Evolutionary conservation across 495 filamentous ascomycete genomes (phyloP), one percentile per base, ranked within the genome.

Genomic region (Entonaema liquescens): DNA sequence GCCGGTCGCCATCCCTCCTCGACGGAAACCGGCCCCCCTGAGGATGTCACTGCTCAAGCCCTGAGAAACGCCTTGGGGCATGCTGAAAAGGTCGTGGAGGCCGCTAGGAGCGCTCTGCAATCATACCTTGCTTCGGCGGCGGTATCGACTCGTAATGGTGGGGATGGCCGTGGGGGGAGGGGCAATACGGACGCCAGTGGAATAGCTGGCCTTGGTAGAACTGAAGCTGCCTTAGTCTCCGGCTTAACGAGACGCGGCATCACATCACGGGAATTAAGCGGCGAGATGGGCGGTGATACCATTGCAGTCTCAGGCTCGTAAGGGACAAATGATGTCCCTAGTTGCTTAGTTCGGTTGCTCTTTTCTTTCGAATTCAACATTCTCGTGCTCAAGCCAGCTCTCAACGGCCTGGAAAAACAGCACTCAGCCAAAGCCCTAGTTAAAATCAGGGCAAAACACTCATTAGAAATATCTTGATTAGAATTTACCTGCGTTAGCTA

Each of bases 211-310:
- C 35, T 40, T 49, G 55, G 53, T 40, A 62, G 38, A 50, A 31
- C 49, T 26, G 21, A 42, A 17, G 8, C 50, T 19, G 38, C 29
- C 21, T 59, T 53, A 7, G 65, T 52, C 5, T 58, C 67, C 31
- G 77, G 77, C 2, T 44, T 77, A 25, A 69, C 64, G 50, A 73
- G 79, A 25, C 74, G 80, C n/a, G 82, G 83, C 28, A 76, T 79
- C 56, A 84, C 83, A 49, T 83, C 79, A 76, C 70, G 84, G 44
- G 83, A 86, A 59, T 50, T 87, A 76, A 81, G 79, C 67, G 84
- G 84, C 40, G 83, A 85, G 80, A 85, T 85, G 84, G 81, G 83
- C 67, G 84, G 83, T 40, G 84, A 86, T 82, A 86, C 84, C 36
- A 55, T 62, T 36, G 28, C 44, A 19, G 55, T 59, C 6, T 44